These are phyloP conservation scores for Goniomonas avonlea DNA, from an alignment of 78 protist genomes.

Conservation along the genomic window DNA sequence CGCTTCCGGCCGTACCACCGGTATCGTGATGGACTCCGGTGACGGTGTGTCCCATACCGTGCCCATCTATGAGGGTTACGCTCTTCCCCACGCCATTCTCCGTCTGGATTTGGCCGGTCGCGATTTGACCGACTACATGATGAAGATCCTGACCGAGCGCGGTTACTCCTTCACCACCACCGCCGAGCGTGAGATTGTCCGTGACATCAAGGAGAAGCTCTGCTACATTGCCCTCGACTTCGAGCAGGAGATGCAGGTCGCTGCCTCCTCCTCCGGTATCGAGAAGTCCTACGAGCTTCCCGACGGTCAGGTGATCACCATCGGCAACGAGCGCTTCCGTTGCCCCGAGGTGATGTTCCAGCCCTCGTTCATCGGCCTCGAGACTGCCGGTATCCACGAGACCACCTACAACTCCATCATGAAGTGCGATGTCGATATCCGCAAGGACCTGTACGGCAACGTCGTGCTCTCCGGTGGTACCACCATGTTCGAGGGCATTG, in stretches of 20 bases:
- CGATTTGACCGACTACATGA: constrained; percentile 81
- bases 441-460: constrained; percentile 83
- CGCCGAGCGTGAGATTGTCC: constrained; percentile 88
- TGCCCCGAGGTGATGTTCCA: constrained; percentile 88
- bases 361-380: constrained; percentile 79
- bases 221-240: constrained; percentile 73
- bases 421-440: constrained; percentile 82
- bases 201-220: constrained; percentile 79
- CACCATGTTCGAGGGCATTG: constrained; percentile 83
- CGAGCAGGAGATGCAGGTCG: constrained; percentile 70
- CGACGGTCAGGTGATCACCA: constrained; percentile 75
- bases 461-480: constrained; percentile 88
- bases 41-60: constrained; percentile 88
- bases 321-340: constrained; percentile 83
- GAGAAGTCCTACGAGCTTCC: constrained; percentile 72
- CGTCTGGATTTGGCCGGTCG: constrained; percentile 87
- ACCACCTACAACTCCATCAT: constrained; percentile 59
- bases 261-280: constrained; percentile 53
- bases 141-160: constrained; percentile 74
- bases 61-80: constrained; percentile 92
- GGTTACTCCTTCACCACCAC: constrained; percentile 90
- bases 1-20: constrained; percentile 84
- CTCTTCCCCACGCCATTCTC: constrained; percentile 74
- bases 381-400: constrained; percentile 80
- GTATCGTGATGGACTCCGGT: constrained; percentile 95